phyloP scores from a whole-genome alignment of 2,329 filamentous ascomycete genomes.

The Neodidymelliopsis sp. region DNA sequence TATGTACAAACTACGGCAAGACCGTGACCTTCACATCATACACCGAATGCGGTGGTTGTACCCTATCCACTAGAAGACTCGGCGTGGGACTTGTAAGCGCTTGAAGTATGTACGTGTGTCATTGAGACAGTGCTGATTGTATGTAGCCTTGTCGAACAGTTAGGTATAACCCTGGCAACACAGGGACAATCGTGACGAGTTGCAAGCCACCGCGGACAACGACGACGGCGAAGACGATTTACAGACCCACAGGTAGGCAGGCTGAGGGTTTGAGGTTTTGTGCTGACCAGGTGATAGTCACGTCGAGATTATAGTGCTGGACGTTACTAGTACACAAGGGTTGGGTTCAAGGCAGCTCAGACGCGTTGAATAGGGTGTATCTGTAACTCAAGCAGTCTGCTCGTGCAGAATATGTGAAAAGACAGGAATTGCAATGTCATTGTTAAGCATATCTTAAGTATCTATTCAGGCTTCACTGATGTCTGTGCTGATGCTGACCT shows the following conservation, averaged over 20 bases:
- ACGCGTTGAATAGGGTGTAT: too few relatives aligned
- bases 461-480: too few relatives aligned
- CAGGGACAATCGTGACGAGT: constrained; percentile 6
- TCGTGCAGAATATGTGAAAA: too few relatives aligned
- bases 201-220: constrained; percentile 2
- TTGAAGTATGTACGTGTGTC: background rate
- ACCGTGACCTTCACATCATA: constrained; percentile 36
- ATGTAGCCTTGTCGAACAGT: constrained; percentile 29
- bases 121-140: background rate
- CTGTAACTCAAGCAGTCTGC: too few relatives aligned
- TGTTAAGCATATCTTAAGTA: too few relatives aligned
- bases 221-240: background rate
- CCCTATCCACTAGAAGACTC: constrained; percentile 22
- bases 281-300: constrained; percentile 6
- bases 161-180: constrained; percentile 25
- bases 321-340: too few relatives aligned
- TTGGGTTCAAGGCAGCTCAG: too few relatives aligned
- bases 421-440: too few relatives aligned
- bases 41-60: constrained; percentile 40
- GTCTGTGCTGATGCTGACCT: constrained; percentile 5
- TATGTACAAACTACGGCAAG: constrained; percentile 34
- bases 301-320: background rate
- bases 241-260: constrained; percentile 2
- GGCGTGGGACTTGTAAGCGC: constrained; percentile 38
- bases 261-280: background rate